Conservation (phyloP, 345 rosid species). For the Arabis alpina region DNA sequence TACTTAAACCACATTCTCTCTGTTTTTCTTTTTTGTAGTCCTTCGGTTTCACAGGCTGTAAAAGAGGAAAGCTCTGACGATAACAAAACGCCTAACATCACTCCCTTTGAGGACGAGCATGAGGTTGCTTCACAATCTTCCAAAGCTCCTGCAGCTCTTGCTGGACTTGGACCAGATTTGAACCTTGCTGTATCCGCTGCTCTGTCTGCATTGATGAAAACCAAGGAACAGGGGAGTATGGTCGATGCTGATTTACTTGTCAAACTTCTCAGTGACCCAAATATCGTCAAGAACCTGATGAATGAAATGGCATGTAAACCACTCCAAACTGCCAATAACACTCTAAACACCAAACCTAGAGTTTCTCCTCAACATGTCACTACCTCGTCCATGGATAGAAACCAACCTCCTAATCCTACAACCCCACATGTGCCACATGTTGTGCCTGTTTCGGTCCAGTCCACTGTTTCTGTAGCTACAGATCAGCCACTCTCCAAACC, state of each 20-base stretch:
- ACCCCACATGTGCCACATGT: background rate
- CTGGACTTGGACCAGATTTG: constrained; percentile 38
- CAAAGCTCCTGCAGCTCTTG: constrained; percentile 7
- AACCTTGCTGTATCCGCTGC: constrained; percentile 47
- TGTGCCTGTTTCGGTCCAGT: constrained; percentile 20
- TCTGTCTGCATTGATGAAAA: constrained; percentile 42
- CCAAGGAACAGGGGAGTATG: constrained; percentile 39
- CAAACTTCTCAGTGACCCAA: constrained; percentile 58
- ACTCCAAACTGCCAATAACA: background rate
- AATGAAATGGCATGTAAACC: constrained; percentile 9
- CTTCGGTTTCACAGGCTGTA: constrained; percentile 45
- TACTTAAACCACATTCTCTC: background rate
- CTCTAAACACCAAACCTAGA: background rate
- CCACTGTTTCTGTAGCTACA: background rate
- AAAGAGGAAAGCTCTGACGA: constrained; percentile 47
- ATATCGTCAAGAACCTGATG: constrained; percentile 47
- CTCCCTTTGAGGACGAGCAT: constrained; percentile 51
- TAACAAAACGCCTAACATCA: constrained; percentile 50
- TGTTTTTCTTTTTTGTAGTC: constrained; percentile 43
- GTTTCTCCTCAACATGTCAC: constrained; percentile 27
- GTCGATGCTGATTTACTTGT: constrained; percentile 60
- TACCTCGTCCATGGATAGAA: constrained; percentile 13
- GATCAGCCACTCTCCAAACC: constrained; percentile 22
- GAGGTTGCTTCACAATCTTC: constrained; percentile 29
- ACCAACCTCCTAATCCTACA: constrained; percentile 5